These are phyloP conservation scores for Williopsis jadinii DNA, from an alignment of 1,139 yeast species.

Conservation along the genomic window DNA sequence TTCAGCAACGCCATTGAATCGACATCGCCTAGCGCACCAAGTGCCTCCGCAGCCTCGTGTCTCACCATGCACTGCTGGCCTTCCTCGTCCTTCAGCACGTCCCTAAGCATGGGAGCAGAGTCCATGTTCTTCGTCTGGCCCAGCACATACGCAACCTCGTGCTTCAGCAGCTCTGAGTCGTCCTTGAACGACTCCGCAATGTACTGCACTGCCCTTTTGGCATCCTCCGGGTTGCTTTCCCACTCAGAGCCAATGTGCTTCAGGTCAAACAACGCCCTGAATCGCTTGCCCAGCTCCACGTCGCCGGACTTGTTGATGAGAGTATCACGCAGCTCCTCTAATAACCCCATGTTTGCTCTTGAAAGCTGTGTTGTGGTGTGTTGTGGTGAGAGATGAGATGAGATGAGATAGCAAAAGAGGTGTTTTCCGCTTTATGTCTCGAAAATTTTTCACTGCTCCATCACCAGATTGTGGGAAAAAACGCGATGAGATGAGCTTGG, in stretches of 20 bases:
- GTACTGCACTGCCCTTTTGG: conserved; percentile 66
- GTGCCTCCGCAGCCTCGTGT: conserved; percentile 98
- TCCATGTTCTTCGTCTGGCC: conserved; percentile 87
- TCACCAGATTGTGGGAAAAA: too few relatives aligned
- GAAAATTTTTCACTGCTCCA: too few relatives aligned
- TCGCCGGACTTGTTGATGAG: conserved; percentile 58
- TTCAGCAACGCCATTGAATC: conserved; percentile 65
- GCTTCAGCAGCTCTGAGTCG: conserved; percentile 88
- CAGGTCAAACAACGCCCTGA: conserved; percentile 87
- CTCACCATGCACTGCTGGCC: conserved; percentile 92
- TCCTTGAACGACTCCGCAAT: conserved; percentile 79
- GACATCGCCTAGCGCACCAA: conserved; percentile 88
- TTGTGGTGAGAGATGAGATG: too few relatives aligned
- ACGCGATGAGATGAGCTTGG: too few relatives aligned
- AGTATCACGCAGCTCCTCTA: conserved; percentile 68
- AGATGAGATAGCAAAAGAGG: too few relatives aligned
- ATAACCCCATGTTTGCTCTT: conserved; percentile 29
- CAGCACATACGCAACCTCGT: conserved; percentile 96
- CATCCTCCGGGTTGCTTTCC: conserved; percentile 39
- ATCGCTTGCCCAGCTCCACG: conserved; percentile 73
- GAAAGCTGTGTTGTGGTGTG: too few relatives aligned
- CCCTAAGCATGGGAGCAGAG: conserved; percentile 70
- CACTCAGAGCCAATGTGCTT: conserved; percentile 73
- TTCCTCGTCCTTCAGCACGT: conserved; percentile 53
- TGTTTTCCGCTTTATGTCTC: too few relatives aligned